Evolutionary conservation across 2,329 filamentous ascomycete genomes (phyloP), one percentile per base, ranked within the genome.

Genomic region (Zymoseptoria ardabiliae): DNA sequence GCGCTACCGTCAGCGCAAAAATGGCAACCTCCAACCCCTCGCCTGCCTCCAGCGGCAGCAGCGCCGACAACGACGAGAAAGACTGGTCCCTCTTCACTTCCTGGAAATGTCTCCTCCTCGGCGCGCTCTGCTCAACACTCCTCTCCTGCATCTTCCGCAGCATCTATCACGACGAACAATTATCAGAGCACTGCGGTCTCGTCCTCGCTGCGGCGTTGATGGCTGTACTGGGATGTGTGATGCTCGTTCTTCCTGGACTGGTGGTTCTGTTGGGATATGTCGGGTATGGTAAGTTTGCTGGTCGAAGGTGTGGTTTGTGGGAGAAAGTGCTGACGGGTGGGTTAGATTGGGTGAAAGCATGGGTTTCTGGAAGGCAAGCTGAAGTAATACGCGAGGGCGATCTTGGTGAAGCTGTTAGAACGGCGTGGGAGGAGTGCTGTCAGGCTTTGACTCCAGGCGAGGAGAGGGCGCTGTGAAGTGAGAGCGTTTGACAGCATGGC

Each of bases 401-500:
- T 7, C 35, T 17, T 17, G 35, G 35, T 5, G 35, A 5, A 17
- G 35, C 35, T 17, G 17, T 17, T 13, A 5, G 4, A 2, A 17
- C 17, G 35, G 35, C 35, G 3, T 45, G 35, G 35, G 35, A 45
- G 35, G 35, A 45, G 35, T 17, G n/a, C 13, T 45, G 35, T 13
- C 13, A 45, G 17, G 35, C 17, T 13, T 13, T 45, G 35, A n/a
- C 11, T 13, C 5, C 13, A 45, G 13, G 17, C 5, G 35, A 13
- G 35, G 35, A 45, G 35, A 45, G 3, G 35, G 35, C 35, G 35
- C 13, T 13, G 35, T 45, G 35, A 45, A 13, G 13, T n/a, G 35
- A 4, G 35, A n/a, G 17, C 4, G 17, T 17, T 58, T 52, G 3
- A 58, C 59, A 6, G 53, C 59, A 7, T 58, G 59, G 59, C 20